Evolutionary conservation across 2,329 filamentous ascomycete genomes (phyloP).

Genomic region (Cladosporium velox): DNA sequence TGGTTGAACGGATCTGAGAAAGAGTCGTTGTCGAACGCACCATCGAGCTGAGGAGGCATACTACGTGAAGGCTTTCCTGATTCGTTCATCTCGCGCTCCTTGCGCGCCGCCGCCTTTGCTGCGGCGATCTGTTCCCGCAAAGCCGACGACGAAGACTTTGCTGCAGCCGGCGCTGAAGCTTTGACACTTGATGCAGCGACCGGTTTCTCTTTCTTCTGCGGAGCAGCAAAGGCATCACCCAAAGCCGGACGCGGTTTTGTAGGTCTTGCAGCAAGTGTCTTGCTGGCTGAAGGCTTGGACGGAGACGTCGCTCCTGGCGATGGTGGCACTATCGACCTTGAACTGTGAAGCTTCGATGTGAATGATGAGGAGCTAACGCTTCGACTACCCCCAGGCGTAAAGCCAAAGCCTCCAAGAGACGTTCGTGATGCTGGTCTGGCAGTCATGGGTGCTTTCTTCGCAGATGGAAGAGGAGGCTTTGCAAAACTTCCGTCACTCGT

Average conservation of each 20-base stretch:
- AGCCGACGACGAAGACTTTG: slow-evolving; percentile 67
- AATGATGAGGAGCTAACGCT: slow-evolving; percentile 32
- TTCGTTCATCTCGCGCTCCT: slow-evolving; percentile 38
- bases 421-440: slow-evolving; percentile 36
- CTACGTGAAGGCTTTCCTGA: slow-evolving; percentile 21
- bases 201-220: slow-evolving; percentile 25
- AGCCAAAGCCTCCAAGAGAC: slow-evolving; percentile 31
- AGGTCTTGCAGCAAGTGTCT: slow-evolving; percentile 39
- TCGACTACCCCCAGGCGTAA: slow-evolving; percentile 26
- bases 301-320: slow-evolving; percentile 6
- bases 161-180: slow-evolving; percentile 1
- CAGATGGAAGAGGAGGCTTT: slow-evolving; percentile 37
- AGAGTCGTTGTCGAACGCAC: slow-evolving; percentile 60
- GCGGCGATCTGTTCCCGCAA: slow-evolving; percentile 90
- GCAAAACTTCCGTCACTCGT: slow-evolving; percentile 45
- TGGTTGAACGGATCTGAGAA: slow-evolving; percentile 72
- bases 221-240: slow-evolving; percentile 37
- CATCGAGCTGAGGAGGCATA: slow-evolving; percentile 19
- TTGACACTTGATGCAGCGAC: slow-evolving; percentile 10
- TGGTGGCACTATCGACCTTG: slow-evolving; percentile 12
- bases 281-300: slow-evolving; percentile 38
- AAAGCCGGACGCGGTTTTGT: slow-evolving; percentile 37
- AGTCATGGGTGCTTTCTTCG: slow-evolving; percentile 38
- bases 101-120: slow-evolving; percentile 72
- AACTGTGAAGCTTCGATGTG: slow-evolving; percentile 29